Conservation (phyloP, 225 moss, liverwort and hornwort genomes). For the Thuidium tamariscinum region DNA sequence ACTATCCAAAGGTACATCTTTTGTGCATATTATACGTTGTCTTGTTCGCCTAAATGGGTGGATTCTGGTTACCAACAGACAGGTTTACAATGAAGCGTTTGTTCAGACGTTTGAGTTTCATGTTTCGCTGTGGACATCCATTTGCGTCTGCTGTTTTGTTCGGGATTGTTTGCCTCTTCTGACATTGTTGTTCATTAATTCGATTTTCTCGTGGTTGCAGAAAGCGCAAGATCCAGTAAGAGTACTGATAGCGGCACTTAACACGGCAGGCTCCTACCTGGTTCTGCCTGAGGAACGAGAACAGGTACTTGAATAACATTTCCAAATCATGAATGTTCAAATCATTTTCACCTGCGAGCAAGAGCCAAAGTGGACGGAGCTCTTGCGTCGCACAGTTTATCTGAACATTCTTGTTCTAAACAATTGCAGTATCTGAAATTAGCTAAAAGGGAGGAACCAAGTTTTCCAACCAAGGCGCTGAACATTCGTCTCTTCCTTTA, state of each 20-base stretch:
- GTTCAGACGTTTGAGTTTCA: background rate
- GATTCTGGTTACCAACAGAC: background rate
- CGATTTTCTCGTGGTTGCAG: conserved; percentile 22
- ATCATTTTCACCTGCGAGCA: background rate
- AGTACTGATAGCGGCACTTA: conserved; percentile 52
- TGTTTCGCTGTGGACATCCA: background rate
- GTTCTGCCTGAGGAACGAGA: conserved; percentile 62
- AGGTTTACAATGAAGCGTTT: background rate
- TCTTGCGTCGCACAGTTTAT: background rate
- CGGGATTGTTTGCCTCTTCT: background rate
- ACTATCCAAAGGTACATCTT: conserved; percentile 53
- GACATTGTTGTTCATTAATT: background rate
- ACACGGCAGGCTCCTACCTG: conserved; percentile 56
- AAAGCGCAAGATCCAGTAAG: conserved; percentile 75
- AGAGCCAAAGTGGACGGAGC: background rate
- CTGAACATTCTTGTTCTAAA: background rate
- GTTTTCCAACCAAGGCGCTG: background rate
- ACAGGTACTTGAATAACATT: conserved; percentile 34
- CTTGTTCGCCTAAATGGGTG: background rate
- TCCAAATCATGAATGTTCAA: background rate
- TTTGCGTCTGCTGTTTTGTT: background rate
- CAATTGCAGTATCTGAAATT: background rate
- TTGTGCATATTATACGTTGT: background rate
- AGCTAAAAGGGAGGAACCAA: background rate
- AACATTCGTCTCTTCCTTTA: background rate